Evolutionary conservation across 805 yeast species (phyloP).

Genomic region (Limtongozyma cylindracea): DNA sequence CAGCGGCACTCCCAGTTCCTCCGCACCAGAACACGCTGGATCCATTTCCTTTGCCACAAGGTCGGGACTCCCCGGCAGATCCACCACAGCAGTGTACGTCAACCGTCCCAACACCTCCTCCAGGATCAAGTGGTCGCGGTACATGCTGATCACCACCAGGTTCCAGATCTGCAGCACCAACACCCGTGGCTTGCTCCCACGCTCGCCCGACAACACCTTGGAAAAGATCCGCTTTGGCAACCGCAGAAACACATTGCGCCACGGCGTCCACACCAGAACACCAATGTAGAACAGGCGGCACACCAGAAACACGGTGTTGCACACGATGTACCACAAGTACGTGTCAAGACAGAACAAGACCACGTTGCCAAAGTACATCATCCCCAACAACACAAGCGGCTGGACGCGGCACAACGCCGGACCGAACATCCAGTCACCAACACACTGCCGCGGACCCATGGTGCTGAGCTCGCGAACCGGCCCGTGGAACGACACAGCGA

Average conservation of each 20-base stretch:
- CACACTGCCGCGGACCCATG: constrained; percentile 27
- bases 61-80: too few relatives aligned
- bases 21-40: too few relatives aligned
- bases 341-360: constrained; percentile 59
- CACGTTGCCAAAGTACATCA: constrained; percentile 35
- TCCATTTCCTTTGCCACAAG: constrained; percentile 12
- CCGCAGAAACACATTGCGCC: constrained; percentile 59
- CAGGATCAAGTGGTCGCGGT: constrained; percentile 53
- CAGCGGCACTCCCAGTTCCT: too few relatives aligned
- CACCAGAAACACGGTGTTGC: constrained; percentile 55
- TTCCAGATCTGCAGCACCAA: constrained; percentile 43
- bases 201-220: constrained; percentile 18
- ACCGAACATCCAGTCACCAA: constrained; percentile 35
- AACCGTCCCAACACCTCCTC: constrained; percentile 47
- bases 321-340: constrained; percentile 64
- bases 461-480: constrained; percentile 45
- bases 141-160: constrained; percentile 62
- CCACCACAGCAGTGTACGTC: constrained; percentile 20
- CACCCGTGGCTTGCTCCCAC: too few relatives aligned
- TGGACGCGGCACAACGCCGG: constrained; percentile 25
- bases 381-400: constrained; percentile 23
- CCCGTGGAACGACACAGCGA: constrained; percentile 47
- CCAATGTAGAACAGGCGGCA: constrained; percentile 50
- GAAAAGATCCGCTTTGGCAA: constrained; percentile 56
- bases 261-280: constrained; percentile 70